A percentile compares a stretch with the other conserved stretches of the same genome.
These are phyloP conservation scores for Angophora floribunda DNA, from an alignment of 345 rosid species.

Conservation along the genomic window DNA sequence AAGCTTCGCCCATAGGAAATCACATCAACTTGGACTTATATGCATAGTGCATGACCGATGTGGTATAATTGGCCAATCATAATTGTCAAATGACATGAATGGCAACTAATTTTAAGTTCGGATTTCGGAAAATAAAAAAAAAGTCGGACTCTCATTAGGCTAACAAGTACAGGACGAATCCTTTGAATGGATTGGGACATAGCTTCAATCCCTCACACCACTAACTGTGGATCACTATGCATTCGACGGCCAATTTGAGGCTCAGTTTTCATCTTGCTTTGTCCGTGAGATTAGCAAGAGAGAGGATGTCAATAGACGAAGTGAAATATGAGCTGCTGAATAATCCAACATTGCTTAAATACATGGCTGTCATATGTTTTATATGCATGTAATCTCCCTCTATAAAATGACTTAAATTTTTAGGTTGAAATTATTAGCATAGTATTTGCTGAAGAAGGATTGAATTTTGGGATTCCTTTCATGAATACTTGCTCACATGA, in stretches of 20 bases:
- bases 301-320: not conserved
- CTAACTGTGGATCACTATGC: not conserved
- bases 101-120: not conserved
- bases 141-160: not conserved
- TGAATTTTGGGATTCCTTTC: not conserved
- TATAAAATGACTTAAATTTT: not conserved
- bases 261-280: not conserved
- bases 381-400: not conserved
- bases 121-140: not conserved
- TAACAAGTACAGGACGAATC: not conserved
- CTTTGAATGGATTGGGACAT: not conserved
- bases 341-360: not conserved
- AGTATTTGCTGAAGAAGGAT: not conserved
- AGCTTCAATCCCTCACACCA: not conserved
- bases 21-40: not conserved
- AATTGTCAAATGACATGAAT: not conserved
- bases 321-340: not conserved
- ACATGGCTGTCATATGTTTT: fast-evolving
- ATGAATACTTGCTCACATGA: not conserved
- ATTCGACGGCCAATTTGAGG: not conserved
- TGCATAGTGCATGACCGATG: not conserved
- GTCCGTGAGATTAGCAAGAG: not conserved
- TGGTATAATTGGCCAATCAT: not conserved
- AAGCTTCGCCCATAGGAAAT: not conserved
- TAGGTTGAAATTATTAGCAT: not conserved